phyloP scores from a whole-genome alignment of 2,329 filamentous ascomycete genomes.

The Penicillium carneum region DNA sequence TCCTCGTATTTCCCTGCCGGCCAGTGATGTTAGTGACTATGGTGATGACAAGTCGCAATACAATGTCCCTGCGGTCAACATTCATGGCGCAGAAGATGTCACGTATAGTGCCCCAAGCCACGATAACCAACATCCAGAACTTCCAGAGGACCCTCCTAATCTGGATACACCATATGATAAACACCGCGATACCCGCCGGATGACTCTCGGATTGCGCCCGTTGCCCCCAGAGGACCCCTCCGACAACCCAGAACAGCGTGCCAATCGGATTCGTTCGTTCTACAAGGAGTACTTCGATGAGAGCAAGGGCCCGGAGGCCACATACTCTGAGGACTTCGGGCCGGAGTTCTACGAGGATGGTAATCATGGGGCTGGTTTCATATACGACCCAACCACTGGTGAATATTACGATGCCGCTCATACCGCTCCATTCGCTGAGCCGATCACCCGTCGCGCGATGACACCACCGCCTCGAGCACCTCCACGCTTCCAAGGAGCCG shows the following conservation, averaged over 20 bases:
- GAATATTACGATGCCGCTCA: slow-evolving; percentile 42
- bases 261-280: slow-evolving; percentile 96
- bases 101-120: slow-evolving; percentile 25
- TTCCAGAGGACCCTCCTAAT: slow-evolving; percentile 39
- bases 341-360: slow-evolving; percentile 71
- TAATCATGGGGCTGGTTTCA: slow-evolving; percentile 48
- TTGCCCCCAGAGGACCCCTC: slow-evolving; percentile 84
- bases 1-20: slow-evolving; percentile 50
- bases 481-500: slow-evolving; percentile 60
- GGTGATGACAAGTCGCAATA: slow-evolving; percentile 61
- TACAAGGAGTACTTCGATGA: slow-evolving; percentile 99
- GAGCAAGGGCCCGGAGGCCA: slow-evolving; percentile 60
- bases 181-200: slow-evolving; percentile 56
- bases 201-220: slow-evolving; percentile 75
- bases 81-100: slow-evolving; percentile 36
- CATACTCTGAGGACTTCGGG: slow-evolving; percentile 79
- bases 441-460: slow-evolving; percentile 88
- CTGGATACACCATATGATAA: slow-evolving; percentile 36
- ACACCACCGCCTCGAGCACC: slow-evolving; percentile 82
- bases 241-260: slow-evolving; percentile 91
- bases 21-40: slow-evolving; percentile 62
- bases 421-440: slow-evolving; percentile 76
- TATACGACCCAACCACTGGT: slow-evolving; percentile 61
- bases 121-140: slow-evolving; percentile 29
- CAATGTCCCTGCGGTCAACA: slow-evolving; percentile 49